A percentile compares a stretch with the other conserved stretches of the same genome.
These are phyloP conservation scores for Peltaster fructicola DNA, from an alignment of 2,329 filamentous ascomycete genomes.

Conservation along the genomic window DNA sequence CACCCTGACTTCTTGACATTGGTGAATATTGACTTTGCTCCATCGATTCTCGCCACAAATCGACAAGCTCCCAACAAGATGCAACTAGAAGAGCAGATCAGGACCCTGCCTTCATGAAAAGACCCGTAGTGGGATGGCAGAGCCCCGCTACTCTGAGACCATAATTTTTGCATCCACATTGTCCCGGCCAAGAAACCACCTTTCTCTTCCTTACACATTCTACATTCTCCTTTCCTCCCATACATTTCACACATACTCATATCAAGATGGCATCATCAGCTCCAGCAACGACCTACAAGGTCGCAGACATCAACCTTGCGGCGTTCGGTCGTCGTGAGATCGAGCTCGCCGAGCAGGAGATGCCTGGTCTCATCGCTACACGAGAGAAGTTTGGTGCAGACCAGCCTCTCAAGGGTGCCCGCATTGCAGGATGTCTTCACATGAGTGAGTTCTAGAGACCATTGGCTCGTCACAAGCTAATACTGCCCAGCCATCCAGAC, in stretches of 20 bases:
- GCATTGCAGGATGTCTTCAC: slow-evolving; percentile 95
- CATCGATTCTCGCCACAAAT: no score
- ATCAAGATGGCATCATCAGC: slow-evolving; percentile 3
- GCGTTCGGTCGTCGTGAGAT: slow-evolving; percentile 99
- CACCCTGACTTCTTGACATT: no score
- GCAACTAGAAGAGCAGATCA: no score
- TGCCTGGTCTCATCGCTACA: slow-evolving; percentile 96
- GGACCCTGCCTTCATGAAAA: no score
- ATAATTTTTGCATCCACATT: no score
- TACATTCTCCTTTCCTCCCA: slow-evolving; percentile 6
- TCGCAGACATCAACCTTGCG: slow-evolving; percentile 90
- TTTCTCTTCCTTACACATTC: slow-evolving; percentile 19
- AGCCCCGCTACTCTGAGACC: no score
- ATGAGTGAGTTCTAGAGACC: slow-evolving; percentile 47
- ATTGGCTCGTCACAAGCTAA: slow-evolving; percentile 1
- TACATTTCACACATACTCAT: slow-evolving; percentile 3
- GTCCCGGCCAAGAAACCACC: no score
- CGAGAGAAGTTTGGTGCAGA: slow-evolving; percentile 78
- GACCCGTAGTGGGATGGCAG: no score
- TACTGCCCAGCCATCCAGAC: slow-evolving; percentile 67
- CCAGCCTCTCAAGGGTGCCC: slow-evolving; percentile 85
- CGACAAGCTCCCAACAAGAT: no score
- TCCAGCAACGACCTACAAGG: slow-evolving; percentile 20
- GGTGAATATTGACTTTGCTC: no score
- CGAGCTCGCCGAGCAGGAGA: slow-evolving; percentile 78